These are phyloP conservation scores for Pseudomassariella vexata DNA, from an alignment of 2,329 filamentous ascomycete species.

Conservation along the genomic window DNA sequence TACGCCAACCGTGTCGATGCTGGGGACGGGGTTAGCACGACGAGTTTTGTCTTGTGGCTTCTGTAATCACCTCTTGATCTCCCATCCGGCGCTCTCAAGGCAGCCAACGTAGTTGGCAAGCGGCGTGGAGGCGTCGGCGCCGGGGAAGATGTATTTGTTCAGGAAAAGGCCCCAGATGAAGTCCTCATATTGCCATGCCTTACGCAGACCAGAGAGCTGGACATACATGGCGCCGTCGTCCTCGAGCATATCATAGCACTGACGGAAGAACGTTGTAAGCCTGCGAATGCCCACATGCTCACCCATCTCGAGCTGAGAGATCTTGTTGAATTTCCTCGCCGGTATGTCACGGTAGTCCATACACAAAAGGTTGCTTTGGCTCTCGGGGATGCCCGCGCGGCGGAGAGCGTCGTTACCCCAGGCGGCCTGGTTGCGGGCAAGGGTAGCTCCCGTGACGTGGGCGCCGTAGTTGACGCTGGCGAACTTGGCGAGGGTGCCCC, in stretches of 20 bases:
- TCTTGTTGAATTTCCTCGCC: conserved; percentile 72
- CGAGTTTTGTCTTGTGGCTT: not conserved
- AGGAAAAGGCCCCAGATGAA: conserved; percentile 95
- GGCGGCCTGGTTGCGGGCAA: conserved; percentile 87
- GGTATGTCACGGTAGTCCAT: conserved; percentile 91
- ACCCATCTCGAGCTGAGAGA: conserved; percentile 93
- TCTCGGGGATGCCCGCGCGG: conserved; percentile 70
- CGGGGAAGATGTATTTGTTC: conserved; percentile 98
- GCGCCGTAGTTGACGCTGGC: conserved; percentile 85
- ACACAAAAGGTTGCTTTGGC: conserved; percentile 83
- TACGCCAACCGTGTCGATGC: conserved; percentile 81
- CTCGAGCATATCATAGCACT: conserved; percentile 89
- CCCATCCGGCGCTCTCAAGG: conserved; percentile 77
- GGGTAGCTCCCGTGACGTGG: conserved; percentile 77
- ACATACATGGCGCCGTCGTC: conserved; percentile 92
- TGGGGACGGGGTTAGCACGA: conserved; percentile 1
- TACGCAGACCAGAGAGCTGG: conserved; percentile 85
- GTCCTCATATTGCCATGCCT: conserved; percentile 94
- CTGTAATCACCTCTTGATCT: conserved; percentile 61
- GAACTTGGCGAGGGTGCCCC: conserved; percentile 88
- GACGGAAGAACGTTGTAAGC: conserved; percentile 69
- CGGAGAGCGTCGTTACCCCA: conserved; percentile 88
- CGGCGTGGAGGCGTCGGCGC: conserved; percentile 86
- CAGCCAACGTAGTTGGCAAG: conserved; percentile 77
- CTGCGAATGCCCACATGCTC: conserved; percentile 93